Base-by-base conservation (phyloP, 2,329 filamentous ascomycete species). In the Botrytis hyacinthi region DNA sequence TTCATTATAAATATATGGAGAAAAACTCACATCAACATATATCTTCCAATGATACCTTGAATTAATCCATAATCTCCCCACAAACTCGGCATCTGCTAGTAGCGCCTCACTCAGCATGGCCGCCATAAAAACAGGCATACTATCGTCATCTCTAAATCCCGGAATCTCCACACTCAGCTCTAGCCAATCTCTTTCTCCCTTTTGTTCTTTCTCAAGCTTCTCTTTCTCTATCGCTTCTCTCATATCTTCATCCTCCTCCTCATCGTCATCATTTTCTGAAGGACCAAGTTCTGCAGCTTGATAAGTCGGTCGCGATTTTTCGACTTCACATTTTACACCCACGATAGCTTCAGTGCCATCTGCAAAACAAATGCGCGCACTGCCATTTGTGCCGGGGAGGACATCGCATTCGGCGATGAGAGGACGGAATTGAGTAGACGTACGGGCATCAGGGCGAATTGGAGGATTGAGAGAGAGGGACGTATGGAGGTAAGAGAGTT, bases 261-360 rank as follows among this genome's bases (percentile, higher is more conserved):
- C 84, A 71, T 80, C 84, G 69, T 80, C 78, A 7, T 78, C 79
- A 66, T 70, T 74, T 42, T 76, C 78, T 29, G 76, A 76, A 35
- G 74, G 78, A 20, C 79, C 76, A 29, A 77, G 78, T 59, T 77
- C 78, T 68, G 78, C 70, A 29, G 68, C 74, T 29, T 70, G 63
- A 77, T 77, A 72, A 80, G 80, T 75, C 76, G 75, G 71, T 44
- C 72, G 78, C 29, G 91, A 94, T 84, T 89, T 91, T 82, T 97
- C 94, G 6, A 98, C 93, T 84, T 98, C 95, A 0, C 93, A 94
- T 84, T 98, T 99, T 75, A 98, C 91, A 63, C 96, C 96, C 9
- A 98, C 96, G 75, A 99, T 92, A 10, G 96, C 96, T 83, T 99
- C 96, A 1, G 94, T 97, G 69, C 96, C 96, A 82, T 99, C 96